These are phyloP conservation scores for Boletus insuetus DNA, from an alignment of 768 basidiomycete genomes.

Conservation along the genomic window DNA sequence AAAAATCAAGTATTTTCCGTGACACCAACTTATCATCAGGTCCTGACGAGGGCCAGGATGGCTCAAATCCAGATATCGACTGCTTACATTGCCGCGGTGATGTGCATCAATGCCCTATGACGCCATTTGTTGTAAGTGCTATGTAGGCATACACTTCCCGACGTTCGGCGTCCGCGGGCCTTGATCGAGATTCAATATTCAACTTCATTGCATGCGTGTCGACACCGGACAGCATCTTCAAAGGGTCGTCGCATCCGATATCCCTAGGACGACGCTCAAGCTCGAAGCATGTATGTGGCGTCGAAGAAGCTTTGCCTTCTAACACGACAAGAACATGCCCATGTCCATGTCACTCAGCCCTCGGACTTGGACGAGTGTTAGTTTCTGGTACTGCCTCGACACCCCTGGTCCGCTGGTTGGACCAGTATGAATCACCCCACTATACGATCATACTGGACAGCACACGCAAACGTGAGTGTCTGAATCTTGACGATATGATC, in stretches of 20 bases:
- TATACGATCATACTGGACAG: too few species aligned
- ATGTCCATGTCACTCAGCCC: background rate
- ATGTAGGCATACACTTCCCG: background rate
- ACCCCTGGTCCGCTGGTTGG: too few species aligned
- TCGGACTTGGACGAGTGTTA: background rate
- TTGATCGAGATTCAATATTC: background rate
- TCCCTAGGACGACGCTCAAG: background rate
- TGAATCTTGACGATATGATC: background rate
- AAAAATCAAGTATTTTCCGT: too few species aligned
- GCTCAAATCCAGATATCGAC: too few species aligned
- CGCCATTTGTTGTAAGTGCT: too few species aligned
- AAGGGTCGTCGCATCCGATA: background rate
- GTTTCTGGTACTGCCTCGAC: background rate
- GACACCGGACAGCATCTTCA: background rate
- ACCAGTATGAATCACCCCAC: background rate
- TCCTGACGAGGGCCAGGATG: too few species aligned
- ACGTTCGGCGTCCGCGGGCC: background rate
- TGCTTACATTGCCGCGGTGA: too few species aligned
- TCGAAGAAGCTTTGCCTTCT: background rate
- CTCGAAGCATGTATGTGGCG: background rate
- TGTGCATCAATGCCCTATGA: too few species aligned
- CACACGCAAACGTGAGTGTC: background rate
- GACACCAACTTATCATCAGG: too few species aligned
- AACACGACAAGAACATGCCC: background rate
- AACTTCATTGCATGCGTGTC: background rate